Percentiles rank a stretch among this genome's conserved stretches.
phyloP scores from a whole-genome alignment of 495 filamentous ascomycete genomes.

The Antarctomyces pellizariae region DNA sequence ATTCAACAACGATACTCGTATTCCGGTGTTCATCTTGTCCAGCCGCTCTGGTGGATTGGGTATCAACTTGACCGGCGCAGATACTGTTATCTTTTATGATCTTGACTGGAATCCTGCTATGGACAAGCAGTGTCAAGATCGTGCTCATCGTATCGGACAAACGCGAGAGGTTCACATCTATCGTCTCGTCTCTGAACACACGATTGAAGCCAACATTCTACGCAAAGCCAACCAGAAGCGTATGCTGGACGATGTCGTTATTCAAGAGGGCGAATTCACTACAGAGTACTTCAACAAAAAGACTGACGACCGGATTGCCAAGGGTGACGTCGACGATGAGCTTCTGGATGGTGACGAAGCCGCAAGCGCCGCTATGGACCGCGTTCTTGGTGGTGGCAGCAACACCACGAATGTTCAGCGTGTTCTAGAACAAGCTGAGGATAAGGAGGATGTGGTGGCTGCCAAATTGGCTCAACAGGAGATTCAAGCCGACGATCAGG shows the following conservation, averaged over 20 bases:
- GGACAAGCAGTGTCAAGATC: conserved; percentile 98
- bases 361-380: conserved; percentile 65
- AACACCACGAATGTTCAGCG: conserved; percentile 23
- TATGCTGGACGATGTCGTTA: conserved; percentile 93
- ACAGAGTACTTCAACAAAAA: conserved; percentile 92
- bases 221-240: conserved; percentile 93
- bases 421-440: conserved; percentile 72
- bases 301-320: too few species aligned
- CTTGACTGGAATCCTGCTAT: conserved; percentile 99
- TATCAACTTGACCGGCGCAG: conserved; percentile 90
- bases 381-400: conserved; percentile 42
- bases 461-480: conserved; percentile 77
- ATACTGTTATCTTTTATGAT: conserved; percentile 98
- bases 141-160: conserved; percentile 93
- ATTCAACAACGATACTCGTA: conserved; percentile 86
- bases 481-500: conserved; percentile 66
- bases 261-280: conserved; percentile 95
- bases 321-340: conserved; percentile 39
- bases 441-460: conserved; percentile 73
- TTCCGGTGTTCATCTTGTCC: conserved; percentile 85
- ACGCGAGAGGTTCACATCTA: conserved; percentile 98
- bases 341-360: conserved; percentile 36
- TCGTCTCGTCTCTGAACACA: conserved; percentile 88
- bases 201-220: conserved; percentile 95
- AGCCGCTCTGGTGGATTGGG: conserved; percentile 86